phyloP scores from a whole-genome alignment of 306 rosid genomes.

The Oxytropis ochrocephala region DNA sequence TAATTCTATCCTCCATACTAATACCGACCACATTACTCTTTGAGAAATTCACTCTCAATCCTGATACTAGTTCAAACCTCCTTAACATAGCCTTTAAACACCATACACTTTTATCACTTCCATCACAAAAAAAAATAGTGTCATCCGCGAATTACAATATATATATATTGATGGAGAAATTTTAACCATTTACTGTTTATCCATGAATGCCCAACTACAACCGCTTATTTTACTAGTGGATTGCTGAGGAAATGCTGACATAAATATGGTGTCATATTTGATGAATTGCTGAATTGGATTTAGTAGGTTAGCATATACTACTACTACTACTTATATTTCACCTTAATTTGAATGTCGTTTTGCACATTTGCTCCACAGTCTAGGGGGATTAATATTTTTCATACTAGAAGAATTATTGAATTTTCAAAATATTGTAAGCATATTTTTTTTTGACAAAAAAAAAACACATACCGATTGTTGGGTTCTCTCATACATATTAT shows the following conservation, averaged over 20 bases:
- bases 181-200: slow-evolving; percentile 13
- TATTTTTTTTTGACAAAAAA: too few relatives aligned
- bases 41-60: too few relatives aligned
- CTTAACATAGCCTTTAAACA: too few relatives aligned
- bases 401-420: neutral
- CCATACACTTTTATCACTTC: too few relatives aligned
- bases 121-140: too few relatives aligned
- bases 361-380: neutral
- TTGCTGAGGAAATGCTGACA: slow-evolving; percentile 40
- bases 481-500: too few relatives aligned
- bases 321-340: neutral
- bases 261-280: slow-evolving; percentile 46
- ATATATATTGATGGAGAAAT: too few relatives aligned
- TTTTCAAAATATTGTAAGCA: neutral
- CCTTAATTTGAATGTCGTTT: neutral
- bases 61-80: too few relatives aligned
- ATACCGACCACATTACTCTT: too few relatives aligned
- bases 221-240: neutral
- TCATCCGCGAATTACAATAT: too few relatives aligned
- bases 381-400: neutral
- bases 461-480: too few relatives aligned
- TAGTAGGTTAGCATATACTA: neutral
- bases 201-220: neutral
- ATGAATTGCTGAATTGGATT: neutral
- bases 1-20: too few relatives aligned